Percentiles rank a stretch among this genome's conserved stretches.
These are phyloP conservation scores for Trametes sp. DNA, from an alignment of 1,284 basidiomycete genomes.

Conservation along the genomic window DNA sequence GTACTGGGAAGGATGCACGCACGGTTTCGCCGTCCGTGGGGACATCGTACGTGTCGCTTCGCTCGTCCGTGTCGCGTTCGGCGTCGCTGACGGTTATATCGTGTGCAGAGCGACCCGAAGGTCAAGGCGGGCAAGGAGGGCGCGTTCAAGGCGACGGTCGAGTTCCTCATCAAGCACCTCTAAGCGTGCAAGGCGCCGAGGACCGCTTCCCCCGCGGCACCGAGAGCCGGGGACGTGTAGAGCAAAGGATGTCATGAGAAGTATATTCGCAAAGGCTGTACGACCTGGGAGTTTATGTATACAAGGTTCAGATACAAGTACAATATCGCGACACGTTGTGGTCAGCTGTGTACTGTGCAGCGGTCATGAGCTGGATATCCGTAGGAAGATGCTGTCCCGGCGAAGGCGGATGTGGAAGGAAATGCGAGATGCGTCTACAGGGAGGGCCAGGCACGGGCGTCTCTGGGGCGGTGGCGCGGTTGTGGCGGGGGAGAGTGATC, in stretches of 20 bases:
- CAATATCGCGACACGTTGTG: not conserved
- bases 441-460: slow-evolving; percentile 3
- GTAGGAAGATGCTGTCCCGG: not conserved
- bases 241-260: not conserved
- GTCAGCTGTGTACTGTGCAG: slow-evolving; percentile 4
- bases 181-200: slow-evolving; percentile 1
- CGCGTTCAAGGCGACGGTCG: slow-evolving; percentile 41
- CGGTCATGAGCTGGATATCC: not conserved
- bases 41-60: slow-evolving; percentile 41
- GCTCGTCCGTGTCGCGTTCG: too few species aligned
- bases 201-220: not conserved
- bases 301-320: not conserved
- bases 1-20: slow-evolving; percentile 54
- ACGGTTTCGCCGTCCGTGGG: slow-evolving; percentile 59
- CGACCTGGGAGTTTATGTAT: not conserved
- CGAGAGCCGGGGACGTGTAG: not conserved
- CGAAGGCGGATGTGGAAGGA: not conserved
- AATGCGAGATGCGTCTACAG: too few species aligned
- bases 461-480: slow-evolving; percentile 3
- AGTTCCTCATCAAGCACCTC: slow-evolving; percentile 40
- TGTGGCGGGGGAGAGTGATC: slow-evolving; percentile 1
- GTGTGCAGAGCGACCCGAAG: slow-evolving; percentile 39
- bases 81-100: not conserved
- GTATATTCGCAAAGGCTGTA: slow-evolving; percentile 1
- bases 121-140: slow-evolving; percentile 44